Evolutionary conservation across 1,284 basidiomycete genomes (phyloP), one percentile per base, ranked within the genome.

Genomic region (Ganoderma meredithae): DNA sequence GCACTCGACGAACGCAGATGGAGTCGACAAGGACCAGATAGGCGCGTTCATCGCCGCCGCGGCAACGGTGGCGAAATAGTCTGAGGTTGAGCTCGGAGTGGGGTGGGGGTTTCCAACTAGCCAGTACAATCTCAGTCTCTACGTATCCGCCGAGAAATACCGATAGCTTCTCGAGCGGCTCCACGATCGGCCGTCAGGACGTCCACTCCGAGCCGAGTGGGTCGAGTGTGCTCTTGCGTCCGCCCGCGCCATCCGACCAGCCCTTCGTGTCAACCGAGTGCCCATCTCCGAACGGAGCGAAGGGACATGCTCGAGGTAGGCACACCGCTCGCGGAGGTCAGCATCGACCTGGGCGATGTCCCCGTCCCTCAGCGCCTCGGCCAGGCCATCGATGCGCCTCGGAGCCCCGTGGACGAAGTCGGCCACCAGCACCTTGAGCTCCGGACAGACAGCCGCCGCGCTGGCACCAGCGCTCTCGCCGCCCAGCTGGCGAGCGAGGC

Each of bases 1-100:
- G n/a, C 68, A 69, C 56, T 70, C 69, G 63, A 73, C 72, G 15
- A 67, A 71, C 60, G 62, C 60, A 27, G 70, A 73, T 40, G 72
- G 61, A 0, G 68, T 68, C n/a, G 68, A 73, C 25, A 64, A 67
- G 62, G 66, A 67, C 13, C 19, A 36, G 60, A 64, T 71, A 2
- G 36, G 69, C 62, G 39, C 44, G 56, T 59, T 13, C n/a, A 60
- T 65, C 17, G 36, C 33, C 13, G 62, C 27, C 13, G 62, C 76
- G 76, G 25, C 47, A 10, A 3, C 12, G 47, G 47, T 22, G 47
- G 47, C 12, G 4, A 49, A 49, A 15, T 47, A 47, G n/a, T 47
- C n/a, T 44, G 10, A 40, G 13, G 10, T 40, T 40, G 39, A 40
- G 13, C 39, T 40, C 10, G 39, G 39, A 40, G 39, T 40, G 17